Base-by-base conservation (phyloP, 805 yeast genomes). In the Candida tammaniensis region DNA sequence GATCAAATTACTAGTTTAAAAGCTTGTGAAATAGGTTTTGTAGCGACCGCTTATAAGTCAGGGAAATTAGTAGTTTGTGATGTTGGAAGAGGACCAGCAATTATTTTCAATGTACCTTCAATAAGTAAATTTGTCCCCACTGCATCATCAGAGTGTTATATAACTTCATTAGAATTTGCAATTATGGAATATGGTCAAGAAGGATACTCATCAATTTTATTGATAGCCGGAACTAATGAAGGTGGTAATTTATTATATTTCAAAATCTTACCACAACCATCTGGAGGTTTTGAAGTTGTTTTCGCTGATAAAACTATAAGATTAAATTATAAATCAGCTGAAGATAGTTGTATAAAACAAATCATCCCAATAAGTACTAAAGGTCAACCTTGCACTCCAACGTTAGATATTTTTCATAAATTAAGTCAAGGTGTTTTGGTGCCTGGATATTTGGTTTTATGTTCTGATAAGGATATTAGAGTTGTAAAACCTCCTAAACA, bases 51-150 rank as follows among this genome's bases (percentile, higher is more conserved):
- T 1, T 87, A 83, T 54, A 72, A 72, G 29, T 72, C 80, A 10
- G 97, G 98, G n/a, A 70, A 77, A 22, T 42, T 91, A 12, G 59
- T 82, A 2, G 78, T 91, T 0, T 62, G 89, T 39, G 97, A 91
- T 59, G 52, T 64, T 15, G 68, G 85, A 36, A 70, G 96, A 39
- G 85, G 85, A 2, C 89, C 89, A 0, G 87, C 86, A 0, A 58
- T 80, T 5, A 80, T 84, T 17, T 65, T 61, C 39, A 66, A 72
- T 32, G 67, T 62, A 7, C 59, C 50, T 5, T 39, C 47, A 4
- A 43, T 65, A 10, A 36, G 47, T 9, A 42, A 52, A 14, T 55
- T 54, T 29, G 45, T 66, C 4, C 62, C 64, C 1, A 55, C 68
- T 4, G 57, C 59, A 1, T 36, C 55, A 1, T 55, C 55, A 2